A percentile compares a stretch with the other conserved stretches of the same genome.
These are phyloP conservation scores for Nemania sp. DNA, from an alignment of 2,329 filamentous ascomycete genomes.

Conservation along the genomic window DNA sequence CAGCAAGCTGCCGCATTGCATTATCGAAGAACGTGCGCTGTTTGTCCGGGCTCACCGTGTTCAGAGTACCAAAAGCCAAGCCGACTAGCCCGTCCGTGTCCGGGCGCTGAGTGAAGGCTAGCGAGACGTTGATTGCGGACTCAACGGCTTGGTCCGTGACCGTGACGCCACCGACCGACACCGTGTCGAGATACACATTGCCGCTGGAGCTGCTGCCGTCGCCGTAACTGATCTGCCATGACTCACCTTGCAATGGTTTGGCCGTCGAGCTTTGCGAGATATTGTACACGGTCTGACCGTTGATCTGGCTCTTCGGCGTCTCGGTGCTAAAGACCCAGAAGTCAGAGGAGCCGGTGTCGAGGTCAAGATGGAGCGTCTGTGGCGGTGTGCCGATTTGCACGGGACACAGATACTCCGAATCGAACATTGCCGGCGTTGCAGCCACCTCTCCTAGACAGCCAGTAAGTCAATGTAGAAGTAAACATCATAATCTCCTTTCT, in stretches of 20 bases:
- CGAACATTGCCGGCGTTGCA: conserved; percentile 38
- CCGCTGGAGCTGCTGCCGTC: conserved; percentile 48
- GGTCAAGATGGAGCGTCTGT: conserved; percentile 48
- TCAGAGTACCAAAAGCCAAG: conserved; percentile 47
- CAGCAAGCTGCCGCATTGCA: conserved; percentile 35
- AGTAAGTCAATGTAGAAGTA: conserved; percentile 21
- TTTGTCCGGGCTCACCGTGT: conserved; percentile 45
- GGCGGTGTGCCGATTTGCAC: conserved; percentile 45
- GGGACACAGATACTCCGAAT: conserved; percentile 40
- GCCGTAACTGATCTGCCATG: conserved; percentile 49
- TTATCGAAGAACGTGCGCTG: conserved; percentile 52
- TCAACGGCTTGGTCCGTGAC: conserved; percentile 49
- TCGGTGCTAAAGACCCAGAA: conserved; percentile 52
- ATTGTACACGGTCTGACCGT: conserved; percentile 46
- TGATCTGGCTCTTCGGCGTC: conserved; percentile 38
- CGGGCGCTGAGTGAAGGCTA: conserved; percentile 43
- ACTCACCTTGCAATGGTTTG: conserved; percentile 41
- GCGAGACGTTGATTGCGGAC: conserved; percentile 46
- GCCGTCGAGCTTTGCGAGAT: conserved; percentile 46
- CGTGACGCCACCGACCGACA: conserved; percentile 47
- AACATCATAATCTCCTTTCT: background rate
- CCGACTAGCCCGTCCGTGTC: conserved; percentile 49
- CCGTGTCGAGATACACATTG: conserved; percentile 48
- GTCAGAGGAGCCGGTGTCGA: conserved; percentile 52
- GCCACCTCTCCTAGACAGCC: conserved; percentile 35